Conservation (phyloP, 164 flowering plant genomes). For the Pachysandra terminalis region DNA sequence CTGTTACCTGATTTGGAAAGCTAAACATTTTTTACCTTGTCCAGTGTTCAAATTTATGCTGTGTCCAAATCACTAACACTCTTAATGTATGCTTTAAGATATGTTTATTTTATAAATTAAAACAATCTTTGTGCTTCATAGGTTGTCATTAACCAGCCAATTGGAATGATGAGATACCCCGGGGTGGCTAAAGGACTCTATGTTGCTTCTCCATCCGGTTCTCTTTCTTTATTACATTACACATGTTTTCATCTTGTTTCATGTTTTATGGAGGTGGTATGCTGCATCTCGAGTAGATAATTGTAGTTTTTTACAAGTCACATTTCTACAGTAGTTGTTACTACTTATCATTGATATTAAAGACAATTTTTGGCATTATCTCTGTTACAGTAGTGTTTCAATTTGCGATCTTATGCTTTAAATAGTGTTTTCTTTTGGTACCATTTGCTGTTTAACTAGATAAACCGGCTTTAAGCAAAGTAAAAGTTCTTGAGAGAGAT, state of each 20-base stretch:
- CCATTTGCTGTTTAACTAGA: conserved; percentile 33
- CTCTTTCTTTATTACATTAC: background rate
- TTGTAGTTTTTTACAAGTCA: conserved; percentile 19
- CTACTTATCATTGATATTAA: conserved; percentile 14
- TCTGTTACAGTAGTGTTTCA: background rate
- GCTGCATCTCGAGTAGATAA: background rate
- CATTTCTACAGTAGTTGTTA: background rate
- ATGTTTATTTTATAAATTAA: background rate
- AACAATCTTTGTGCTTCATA: conserved; percentile 21
- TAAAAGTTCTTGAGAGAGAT: conserved; percentile 65
- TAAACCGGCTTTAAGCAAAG: conserved; percentile 75
- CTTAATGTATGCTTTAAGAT: no score
- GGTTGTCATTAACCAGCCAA: conserved; percentile 74
- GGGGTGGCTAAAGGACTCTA: conserved; percentile 92
- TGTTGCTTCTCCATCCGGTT: conserved; percentile 88
- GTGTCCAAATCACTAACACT: no score
- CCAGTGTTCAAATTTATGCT: no score
- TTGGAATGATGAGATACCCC: conserved; percentile 69
- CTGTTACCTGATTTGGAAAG: no score
- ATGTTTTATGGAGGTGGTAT: background rate
- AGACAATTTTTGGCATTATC: conserved; percentile 2
- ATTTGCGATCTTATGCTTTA: background rate
- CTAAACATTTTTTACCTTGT: no score
- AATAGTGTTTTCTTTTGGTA: conserved; percentile 5
- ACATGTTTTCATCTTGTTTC: conserved; percentile 17